A percentile compares a stretch with the other conserved stretches of the same genome.
Conservation (phyloP, 2,329 filamentous ascomycete genomes). For the Hypoxylon sp. region DNA sequence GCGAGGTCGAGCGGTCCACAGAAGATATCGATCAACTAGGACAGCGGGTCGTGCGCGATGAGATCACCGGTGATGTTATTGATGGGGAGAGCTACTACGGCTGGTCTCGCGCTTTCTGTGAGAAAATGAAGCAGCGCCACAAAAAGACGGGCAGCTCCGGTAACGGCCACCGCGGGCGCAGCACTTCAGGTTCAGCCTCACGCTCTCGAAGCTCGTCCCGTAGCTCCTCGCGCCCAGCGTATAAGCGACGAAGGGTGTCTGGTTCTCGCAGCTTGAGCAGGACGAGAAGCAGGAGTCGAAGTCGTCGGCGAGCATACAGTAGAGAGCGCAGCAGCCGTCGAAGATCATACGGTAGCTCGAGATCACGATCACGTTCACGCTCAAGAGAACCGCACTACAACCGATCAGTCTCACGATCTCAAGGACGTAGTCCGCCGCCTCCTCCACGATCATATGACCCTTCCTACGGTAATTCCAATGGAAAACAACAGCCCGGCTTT, state of each 20-base stretch:
- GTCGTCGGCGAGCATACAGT: conserved; percentile 48
- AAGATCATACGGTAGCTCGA: conserved; percentile 53
- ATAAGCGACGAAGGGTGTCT: conserved; percentile 60
- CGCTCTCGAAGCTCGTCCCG: conserved; percentile 56
- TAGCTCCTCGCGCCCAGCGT: conserved; percentile 56
- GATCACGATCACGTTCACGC: conserved; percentile 52
- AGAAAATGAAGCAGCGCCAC: conserved; percentile 79
- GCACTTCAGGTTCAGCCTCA: conserved; percentile 56
- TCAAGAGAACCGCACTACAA: conserved; percentile 44
- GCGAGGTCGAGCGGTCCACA: conserved; percentile 61
- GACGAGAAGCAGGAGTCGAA: conserved; percentile 54
- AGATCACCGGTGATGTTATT: conserved; percentile 75
- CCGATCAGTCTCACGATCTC: conserved; percentile 44
- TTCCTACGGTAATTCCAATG: conserved; percentile 26
- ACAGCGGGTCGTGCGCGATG: conserved; percentile 75
- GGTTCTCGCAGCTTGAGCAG: conserved; percentile 54
- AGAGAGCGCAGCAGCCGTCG: conserved; percentile 46
- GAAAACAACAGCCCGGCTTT: conserved; percentile 39
- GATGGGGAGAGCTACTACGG: conserved; percentile 86
- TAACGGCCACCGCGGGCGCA: conserved; percentile 51
- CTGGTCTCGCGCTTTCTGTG: conserved; percentile 85
- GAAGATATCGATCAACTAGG: conserved; percentile 83
- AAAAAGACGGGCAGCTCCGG: conserved; percentile 53
- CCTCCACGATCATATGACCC: conserved; percentile 33
- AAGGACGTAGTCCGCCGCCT: conserved; percentile 29